Evolutionary conservation across 495 filamentous ascomycete species (phyloP), one percentile per base, ranked within the genome.

Genomic region (Penicillium alfredii): DNA sequence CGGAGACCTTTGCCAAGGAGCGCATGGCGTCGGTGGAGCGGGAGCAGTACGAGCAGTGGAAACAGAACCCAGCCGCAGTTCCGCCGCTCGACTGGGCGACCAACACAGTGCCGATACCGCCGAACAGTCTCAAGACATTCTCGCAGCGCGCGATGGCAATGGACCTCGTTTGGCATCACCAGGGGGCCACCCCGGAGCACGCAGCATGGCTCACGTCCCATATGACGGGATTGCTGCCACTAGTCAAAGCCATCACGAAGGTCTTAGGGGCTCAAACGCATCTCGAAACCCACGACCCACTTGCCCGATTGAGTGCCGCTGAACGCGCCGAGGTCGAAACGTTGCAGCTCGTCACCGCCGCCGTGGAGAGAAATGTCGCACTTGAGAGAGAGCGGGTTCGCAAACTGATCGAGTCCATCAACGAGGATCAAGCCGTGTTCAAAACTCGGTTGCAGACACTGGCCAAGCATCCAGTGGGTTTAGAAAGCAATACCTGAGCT

Each of bases 131-230:
- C n/a, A 52, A 47, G 25, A 55, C 36, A 8, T 55, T 55, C 19
- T 20, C 37, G 3, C 38, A 52, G 18, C 49, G 54, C n/a, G 54
- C 54, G 8, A 44, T 24, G 10, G 60, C 54, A 8, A 63, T 63
- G 51, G 46, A 60, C 36, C 30, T 55, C 4, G 30, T 60, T 29
- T 60, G 51, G 49, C 24, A 35, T 4, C 41, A 46, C 9, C 22
- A 45, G 24, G 50, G 47, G 7, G 47, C 54, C 14, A 48, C 44
- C 1, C 46, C 55, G 0, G 52, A 60, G 34, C 36, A 63, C 47
- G 60, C 56, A 7, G 24, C 39, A 2, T 63, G 56, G 52, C 33
- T 60, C 10, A 48, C 44, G 2, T 46, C 22, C 19, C 44, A 57
- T 26, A 41, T 49, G 33, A 6, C 29, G 1, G 0, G 3, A 0